Conservation (phyloP, 306 rosid genomes). For the Crotalaria pallida region DNA sequence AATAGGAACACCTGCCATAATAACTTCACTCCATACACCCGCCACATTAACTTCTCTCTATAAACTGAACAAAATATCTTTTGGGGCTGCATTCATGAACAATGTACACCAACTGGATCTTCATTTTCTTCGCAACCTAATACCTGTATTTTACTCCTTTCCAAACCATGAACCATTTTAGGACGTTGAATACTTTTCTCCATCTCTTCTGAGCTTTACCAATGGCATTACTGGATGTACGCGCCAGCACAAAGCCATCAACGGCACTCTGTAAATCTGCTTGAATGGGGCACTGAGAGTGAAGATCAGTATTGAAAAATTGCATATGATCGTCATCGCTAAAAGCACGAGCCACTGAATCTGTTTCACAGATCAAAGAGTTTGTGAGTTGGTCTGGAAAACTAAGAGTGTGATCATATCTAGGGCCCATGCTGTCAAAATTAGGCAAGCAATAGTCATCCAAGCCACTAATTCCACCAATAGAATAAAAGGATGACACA, state of each 20-base stretch:
- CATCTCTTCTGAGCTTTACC: constrained; percentile 74
- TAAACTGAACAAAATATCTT: constrained; percentile 23
- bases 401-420: constrained; percentile 52
- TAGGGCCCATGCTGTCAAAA: constrained; percentile 49
- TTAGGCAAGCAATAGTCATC: constrained; percentile 65
- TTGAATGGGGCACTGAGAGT: constrained; percentile 40
- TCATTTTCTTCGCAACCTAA: constrained; percentile 18
- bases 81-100: constrained; percentile 29
- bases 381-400: constrained; percentile 55
- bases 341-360: constrained; percentile 55
- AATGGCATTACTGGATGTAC: constrained; percentile 29
- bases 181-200: constrained; percentile 71
- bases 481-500: constrained; percentile 68
- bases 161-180: constrained; percentile 72
- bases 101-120: constrained; percentile 19
- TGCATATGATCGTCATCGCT: constrained; percentile 59
- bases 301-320: constrained; percentile 58
- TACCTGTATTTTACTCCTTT: constrained; percentile 27
- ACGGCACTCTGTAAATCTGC: constrained; percentile 60
- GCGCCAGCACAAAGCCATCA: constrained; percentile 41
- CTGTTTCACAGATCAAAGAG: constrained; percentile 64
- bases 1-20: background rate
- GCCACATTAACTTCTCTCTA: constrained; percentile 13
- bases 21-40: constrained; percentile 17
- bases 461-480: constrained; percentile 50